Base-by-base conservation (phyloP, 257 asterid genomes). In the Jaltomata sinuosa region DNA sequence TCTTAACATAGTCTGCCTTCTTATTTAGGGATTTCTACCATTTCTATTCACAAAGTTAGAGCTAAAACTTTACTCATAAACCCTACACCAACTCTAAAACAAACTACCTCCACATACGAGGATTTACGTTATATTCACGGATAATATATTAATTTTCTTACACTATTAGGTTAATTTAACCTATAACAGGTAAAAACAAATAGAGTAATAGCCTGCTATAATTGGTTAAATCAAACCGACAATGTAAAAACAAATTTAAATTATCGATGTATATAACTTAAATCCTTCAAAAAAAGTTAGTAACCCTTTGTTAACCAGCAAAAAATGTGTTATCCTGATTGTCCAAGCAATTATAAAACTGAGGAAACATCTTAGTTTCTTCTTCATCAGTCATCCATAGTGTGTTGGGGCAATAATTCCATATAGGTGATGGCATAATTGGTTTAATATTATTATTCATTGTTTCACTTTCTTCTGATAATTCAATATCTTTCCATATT, bases 401-500 rank as follows among this genome's bases (percentile, higher is more conserved):
- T 4, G 93, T 55, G 25, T 81, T 86, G 11, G 94, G 87, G 62
- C 71, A 84, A 81, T 90, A 88, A 83, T 94, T 94, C 97, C 97
- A 93, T 31, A 83, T 31, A 1, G 94, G 29, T 4, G 83, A 79
- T 29, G 47, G 86, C 89, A 92, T 64, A 40, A 85, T 49, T 80
- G 85, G 91, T 47, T 83, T 57, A 84, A 85, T 25, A 76, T 49
- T 25, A 76, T 49, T 42, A 85, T 25, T 49, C 85, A 74, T 42
- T 50, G 45, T 86, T 6, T 69, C 64, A n/a, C 57, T 78, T 21
- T 81, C 94, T 83, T 93, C 92, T 2, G 89, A 85, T 61, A 90
- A 49, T 79, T 91, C 97, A 27, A 94, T 91, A 84, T 93, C 97
- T 81, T 91, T 93, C 98, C 98, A 95, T 85, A 95, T 93, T 78